phyloP scores from a whole-genome alignment of 176 grass and related monocot genomes.

The Avena insularis region DNA sequence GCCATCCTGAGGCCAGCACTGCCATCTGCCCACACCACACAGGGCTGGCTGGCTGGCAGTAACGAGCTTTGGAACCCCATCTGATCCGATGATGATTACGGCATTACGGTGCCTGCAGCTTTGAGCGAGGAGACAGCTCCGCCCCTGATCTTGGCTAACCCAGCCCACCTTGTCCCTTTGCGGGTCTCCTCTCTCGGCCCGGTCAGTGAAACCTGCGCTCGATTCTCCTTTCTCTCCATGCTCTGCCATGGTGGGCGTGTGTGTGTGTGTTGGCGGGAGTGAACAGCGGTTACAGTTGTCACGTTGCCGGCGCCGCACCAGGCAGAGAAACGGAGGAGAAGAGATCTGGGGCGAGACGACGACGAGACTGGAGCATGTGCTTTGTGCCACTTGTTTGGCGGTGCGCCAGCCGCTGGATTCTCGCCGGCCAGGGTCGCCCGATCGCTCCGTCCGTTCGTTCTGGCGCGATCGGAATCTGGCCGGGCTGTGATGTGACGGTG shows the following conservation, averaged over 20 bases:
- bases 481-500: background rate
- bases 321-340: background rate
- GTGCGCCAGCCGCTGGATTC: background rate
- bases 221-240: background rate
- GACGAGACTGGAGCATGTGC: conserved; percentile 29
- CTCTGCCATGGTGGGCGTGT: background rate
- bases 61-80: conserved; percentile 27
- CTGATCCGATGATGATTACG: conserved; percentile 42
- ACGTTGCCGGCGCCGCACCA: conserved; percentile 38
- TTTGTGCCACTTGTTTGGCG: background rate
- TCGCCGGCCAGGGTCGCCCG: background rate
- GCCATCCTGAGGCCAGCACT: too few species aligned
- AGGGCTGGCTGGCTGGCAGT: background rate
- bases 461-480: background rate
- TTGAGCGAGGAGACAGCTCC: conserved; percentile 64
- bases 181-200: background rate
- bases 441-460: background rate
- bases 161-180: conserved; percentile 55
- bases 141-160: conserved; percentile 62
- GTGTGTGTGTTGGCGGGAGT: background rate
- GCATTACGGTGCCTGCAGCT: conserved; percentile 16
- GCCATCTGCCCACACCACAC: background rate
- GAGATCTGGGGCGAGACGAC: background rate
- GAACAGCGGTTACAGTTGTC: conserved; percentile 64
- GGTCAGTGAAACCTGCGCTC: conserved; percentile 43